Evolutionary conservation across 208 protist genomes (phyloP).

Genomic region (Wallacemonas sp.): DNA sequence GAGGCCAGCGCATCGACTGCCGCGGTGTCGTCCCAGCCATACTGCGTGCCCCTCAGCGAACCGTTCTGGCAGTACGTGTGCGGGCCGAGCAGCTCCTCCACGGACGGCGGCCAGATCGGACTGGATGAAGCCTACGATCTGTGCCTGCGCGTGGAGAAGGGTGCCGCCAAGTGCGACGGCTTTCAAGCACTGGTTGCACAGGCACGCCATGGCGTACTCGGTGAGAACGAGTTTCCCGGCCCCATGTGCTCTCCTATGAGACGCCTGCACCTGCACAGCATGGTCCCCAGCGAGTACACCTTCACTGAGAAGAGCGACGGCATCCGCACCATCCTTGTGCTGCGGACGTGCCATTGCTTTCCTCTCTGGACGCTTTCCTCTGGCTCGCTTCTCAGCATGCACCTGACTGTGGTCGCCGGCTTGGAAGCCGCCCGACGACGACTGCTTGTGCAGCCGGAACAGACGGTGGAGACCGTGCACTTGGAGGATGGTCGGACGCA

Average conservation of each 20-base stretch:
- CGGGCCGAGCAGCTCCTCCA: background rate
- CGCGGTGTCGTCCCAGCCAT: background rate
- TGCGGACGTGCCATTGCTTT: conserved; percentile 29
- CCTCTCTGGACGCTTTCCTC: conserved; percentile 35
- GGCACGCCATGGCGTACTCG: conserved; percentile 18
- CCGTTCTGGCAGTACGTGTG: background rate
- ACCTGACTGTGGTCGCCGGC: background rate
- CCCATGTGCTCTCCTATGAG: conserved; percentile 75
- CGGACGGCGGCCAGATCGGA: background rate
- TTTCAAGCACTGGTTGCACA: conserved; percentile 9
- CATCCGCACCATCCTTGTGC: conserved; percentile 56
- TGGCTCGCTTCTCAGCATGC: background rate
- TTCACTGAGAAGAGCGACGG: conserved; percentile 87
- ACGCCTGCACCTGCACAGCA: conserved; percentile 41
- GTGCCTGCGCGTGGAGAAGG: background rate
- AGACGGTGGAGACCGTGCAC: background rate
- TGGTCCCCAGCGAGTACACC: conserved; percentile 35
- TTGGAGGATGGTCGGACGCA: background rate
- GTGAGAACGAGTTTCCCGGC: conserved; percentile 55
- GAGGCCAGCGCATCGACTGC: background rate
- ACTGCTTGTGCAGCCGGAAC: background rate
- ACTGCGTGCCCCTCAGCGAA: background rate
- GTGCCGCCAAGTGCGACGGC: background rate
- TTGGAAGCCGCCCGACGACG: background rate
- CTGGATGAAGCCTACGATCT: background rate